Base-by-base conservation (phyloP, 2,329 filamentous ascomycete species). In the Bipolaris victoriae region DNA sequence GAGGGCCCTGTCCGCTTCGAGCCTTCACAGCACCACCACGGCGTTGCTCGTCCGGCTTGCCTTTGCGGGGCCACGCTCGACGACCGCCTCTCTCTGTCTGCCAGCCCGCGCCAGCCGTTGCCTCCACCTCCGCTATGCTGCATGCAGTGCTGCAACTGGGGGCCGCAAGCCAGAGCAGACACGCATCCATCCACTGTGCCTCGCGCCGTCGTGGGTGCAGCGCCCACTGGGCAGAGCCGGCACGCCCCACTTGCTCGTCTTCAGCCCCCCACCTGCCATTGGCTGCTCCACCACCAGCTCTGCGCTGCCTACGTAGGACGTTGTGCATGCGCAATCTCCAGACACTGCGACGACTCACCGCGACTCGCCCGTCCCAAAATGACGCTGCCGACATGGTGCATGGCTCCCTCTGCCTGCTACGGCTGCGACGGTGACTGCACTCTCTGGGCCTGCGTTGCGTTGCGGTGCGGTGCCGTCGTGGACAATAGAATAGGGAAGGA, bases 261-360 rank as follows among this genome's bases (percentile, higher is more conserved):
- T 53, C 51, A 53, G 44, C 52, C 35, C 31, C 41, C 29, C 35
- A 18, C 43, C 43, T 18, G 22, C 62, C 36, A 64, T 64, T 64
- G 62, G 60, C 62, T 53, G 50, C 36, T 39, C 41, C 47, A 24
- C 62, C 33, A n/a, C 20, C 18, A 26, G 31, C 35, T 26, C 39
- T 29, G 22, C 37, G 36, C 48, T 41, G 40, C 55, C 57, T 55
- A 60, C 55, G 49, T 63, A 41, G 10, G 39, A 44, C 58, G 60
- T 63, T 61, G 61, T 62, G 65, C 65, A 61, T 65, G 67, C 59
- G 58, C 64, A 64, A 68, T 61, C 57, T 67, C 58, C 43, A 7
- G 52, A 55, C 53, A 29, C 61, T 36, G 51, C 41, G 56, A 60
- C 62, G 60, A 65, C 64, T 29, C 26, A 62, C 65, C 63, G 66